Conservation (phyloP, 306 rosid species). For the Trifolium repens region DNA sequence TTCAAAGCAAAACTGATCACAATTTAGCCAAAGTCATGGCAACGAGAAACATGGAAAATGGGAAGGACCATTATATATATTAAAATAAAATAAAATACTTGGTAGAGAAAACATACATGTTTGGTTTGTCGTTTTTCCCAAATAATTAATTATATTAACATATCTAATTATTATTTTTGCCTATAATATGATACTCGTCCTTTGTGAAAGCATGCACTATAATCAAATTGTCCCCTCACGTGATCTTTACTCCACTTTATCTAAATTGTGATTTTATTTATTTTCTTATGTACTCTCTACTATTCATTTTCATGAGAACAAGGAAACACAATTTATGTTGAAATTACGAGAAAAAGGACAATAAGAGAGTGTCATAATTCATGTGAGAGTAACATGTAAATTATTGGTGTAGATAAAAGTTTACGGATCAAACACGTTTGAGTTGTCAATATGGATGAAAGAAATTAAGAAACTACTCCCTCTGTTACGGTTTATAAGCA, state of each 20-base stretch:
- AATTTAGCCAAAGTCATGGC: conserved; percentile 31
- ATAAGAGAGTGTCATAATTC: conserved; percentile 27
- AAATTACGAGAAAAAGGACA: conserved; percentile 31
- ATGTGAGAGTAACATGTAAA: conserved; percentile 35
- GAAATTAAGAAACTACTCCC: background rate
- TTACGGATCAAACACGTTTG: conserved; percentile 41
- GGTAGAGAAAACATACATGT: conserved; percentile 17
- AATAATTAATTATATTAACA: conserved; percentile 3
- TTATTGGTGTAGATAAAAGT: conserved; percentile 33
- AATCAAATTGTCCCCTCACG: conserved; percentile 42
- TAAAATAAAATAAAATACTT: background rate
- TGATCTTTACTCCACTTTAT: conserved; percentile 40
- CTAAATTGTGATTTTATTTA: conserved; percentile 6
- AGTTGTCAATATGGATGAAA: conserved; percentile 34
- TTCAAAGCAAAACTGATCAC: conserved; percentile 37
- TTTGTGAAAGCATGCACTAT: conserved; percentile 3
- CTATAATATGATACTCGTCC: background rate
- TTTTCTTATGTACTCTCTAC: conserved; percentile 33
- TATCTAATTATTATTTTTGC: conserved; percentile 1
- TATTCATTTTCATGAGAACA: conserved; percentile 28
- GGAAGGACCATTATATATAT: conserved; percentile 15
- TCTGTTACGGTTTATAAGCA: no score
- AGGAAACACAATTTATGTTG: conserved; percentile 19
- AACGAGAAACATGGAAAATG: conserved; percentile 20
- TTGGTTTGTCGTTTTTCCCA: conserved; percentile 31